Base-by-base conservation (phyloP, 2,329 filamentous ascomycete genomes). In the Incumbomyces delicatus region DNA sequence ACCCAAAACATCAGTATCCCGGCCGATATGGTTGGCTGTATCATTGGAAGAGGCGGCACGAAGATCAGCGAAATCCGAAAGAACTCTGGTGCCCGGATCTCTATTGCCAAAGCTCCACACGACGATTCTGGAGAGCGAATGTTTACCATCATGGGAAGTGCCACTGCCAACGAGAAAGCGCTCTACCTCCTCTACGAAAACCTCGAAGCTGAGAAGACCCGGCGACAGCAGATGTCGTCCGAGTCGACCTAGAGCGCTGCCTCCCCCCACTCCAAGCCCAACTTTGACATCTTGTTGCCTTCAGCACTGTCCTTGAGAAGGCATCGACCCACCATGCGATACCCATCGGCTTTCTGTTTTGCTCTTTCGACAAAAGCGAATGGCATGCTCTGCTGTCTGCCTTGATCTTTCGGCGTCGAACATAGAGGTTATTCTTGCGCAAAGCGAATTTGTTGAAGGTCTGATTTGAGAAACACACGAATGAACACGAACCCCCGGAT, bases 1-100 rank as follows among this genome's bases (percentile, higher is more conserved):
- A 98, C 92, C 1, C 92, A 98, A 64, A 98, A 98, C 72, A 98
- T 98, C 70, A 95, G 88, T 74, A 98, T 98, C 61, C 92, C 92
- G 20, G 89, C 92, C 40, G 92, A 98, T 72, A 98, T 98, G 92
- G 92, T 98, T 66, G 92, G 92, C 57, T 98, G 92, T 71, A 98
- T 98, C 71, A 98, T 98, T 64, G 92, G 92, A 56, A 85, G 89
- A 55, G 87, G 77, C 46, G 92, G 92, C 55, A 89, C 79, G 74
- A 98, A 98, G 78, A 98, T 98, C 63, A 95, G 87, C 66, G 92
- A 98, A 71, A 98, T 98, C 60, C 85, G 92, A 67, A 94, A 95
- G 75, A 89, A 83, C 52, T 98, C 92, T 46, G 89, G 89, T 50
- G 92, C 92, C 52, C 85, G 90, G 61, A 98, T 98, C 70, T 95